phyloP scores from a whole-genome alignment of 2,329 filamentous ascomycete genomes.

The Fusarium zealandicum region DNA sequence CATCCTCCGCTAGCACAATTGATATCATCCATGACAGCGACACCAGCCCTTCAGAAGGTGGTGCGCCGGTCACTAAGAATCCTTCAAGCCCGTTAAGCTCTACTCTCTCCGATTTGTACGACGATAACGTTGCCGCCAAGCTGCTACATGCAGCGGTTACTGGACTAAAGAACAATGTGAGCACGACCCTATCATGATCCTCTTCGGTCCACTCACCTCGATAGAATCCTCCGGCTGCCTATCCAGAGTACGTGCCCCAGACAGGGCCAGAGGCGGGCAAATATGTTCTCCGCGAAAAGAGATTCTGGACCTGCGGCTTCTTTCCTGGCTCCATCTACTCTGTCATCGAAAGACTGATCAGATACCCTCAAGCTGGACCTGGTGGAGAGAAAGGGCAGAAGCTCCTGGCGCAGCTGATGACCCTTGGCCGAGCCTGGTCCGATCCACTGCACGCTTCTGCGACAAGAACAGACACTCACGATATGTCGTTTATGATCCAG shows the following conservation, averaged over 20 bases:
- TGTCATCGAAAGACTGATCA: constrained; percentile 44
- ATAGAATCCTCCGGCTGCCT: constrained; percentile 30
- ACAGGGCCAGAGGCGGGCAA: constrained; percentile 23
- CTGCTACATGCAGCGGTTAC: constrained; percentile 22
- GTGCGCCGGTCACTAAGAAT: neutral
- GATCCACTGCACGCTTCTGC: constrained; percentile 45
- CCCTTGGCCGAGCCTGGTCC: constrained; percentile 44
- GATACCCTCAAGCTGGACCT: constrained; percentile 40
- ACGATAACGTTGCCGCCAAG: constrained; percentile 34
- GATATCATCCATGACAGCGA: constrained; percentile 8
- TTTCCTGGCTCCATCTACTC: constrained; percentile 49
- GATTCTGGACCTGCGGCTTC: constrained; percentile 51
- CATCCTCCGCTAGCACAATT: neutral
- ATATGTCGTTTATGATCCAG: constrained; percentile 62
- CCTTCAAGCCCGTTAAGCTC: neutral
- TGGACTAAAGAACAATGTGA: constrained; percentile 25
- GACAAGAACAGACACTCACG: constrained; percentile 58
- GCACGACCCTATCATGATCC: rapidly evolving
- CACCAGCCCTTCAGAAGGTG: neutral
- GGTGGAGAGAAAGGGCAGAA: constrained; percentile 17
- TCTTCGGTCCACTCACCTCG: neutral
- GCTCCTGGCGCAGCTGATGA: constrained; percentile 32
- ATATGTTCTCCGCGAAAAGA: constrained; percentile 32
- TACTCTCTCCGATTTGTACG: constrained; percentile 18
- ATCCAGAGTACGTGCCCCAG: constrained; percentile 36